phyloP scores from a whole-genome alignment of 2,329 filamentous ascomycete genomes.

The Aspergillus pseudotamarii region DNA sequence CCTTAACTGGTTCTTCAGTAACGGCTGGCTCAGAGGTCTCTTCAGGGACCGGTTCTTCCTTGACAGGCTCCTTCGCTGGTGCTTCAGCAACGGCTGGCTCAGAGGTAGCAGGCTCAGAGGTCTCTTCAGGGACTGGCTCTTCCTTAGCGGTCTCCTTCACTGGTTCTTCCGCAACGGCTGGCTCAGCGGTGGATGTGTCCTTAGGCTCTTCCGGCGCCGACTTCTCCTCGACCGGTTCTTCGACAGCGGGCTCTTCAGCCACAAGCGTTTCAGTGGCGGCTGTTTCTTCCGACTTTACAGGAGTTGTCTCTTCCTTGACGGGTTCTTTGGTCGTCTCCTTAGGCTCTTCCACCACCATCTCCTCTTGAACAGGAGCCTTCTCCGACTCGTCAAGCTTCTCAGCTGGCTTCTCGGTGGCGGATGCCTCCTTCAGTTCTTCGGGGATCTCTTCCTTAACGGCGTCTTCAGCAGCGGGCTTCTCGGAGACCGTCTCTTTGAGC shows the following conservation, averaged over 20 bases:
- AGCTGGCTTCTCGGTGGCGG: not conserved
- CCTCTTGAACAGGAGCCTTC: slow-evolving; percentile 12
- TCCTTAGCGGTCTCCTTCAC: slow-evolving; percentile 7
- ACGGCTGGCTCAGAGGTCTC: slow-evolving; percentile 8
- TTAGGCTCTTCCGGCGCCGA: not conserved
- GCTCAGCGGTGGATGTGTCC: not conserved
- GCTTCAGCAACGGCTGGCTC: slow-evolving; percentile 5
- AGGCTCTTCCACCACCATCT: slow-evolving; percentile 13
- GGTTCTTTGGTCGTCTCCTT: slow-evolving; percentile 9
- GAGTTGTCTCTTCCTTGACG: not conserved
- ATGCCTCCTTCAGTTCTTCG: slow-evolving; percentile 1
- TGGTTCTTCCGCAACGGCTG: slow-evolving; percentile 10
- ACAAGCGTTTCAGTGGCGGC: not conserved
- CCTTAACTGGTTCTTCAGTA: slow-evolving; percentile 2
- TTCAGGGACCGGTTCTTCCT: slow-evolving; percentile 15
- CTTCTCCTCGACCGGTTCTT: not conserved
- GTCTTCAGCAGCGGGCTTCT: not conserved
- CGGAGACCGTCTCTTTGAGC: not conserved
- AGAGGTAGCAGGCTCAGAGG: slow-evolving; percentile 10
- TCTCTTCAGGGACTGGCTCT: slow-evolving; percentile 14
- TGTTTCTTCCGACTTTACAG: not conserved
- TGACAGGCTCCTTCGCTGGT: not conserved
- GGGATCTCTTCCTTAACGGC: not conserved
- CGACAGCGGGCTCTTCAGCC: not conserved
- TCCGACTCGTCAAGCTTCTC: not conserved